Base-by-base conservation (phyloP, 2,329 filamentous ascomycete genomes). In the Alternaria sp. region DNA sequence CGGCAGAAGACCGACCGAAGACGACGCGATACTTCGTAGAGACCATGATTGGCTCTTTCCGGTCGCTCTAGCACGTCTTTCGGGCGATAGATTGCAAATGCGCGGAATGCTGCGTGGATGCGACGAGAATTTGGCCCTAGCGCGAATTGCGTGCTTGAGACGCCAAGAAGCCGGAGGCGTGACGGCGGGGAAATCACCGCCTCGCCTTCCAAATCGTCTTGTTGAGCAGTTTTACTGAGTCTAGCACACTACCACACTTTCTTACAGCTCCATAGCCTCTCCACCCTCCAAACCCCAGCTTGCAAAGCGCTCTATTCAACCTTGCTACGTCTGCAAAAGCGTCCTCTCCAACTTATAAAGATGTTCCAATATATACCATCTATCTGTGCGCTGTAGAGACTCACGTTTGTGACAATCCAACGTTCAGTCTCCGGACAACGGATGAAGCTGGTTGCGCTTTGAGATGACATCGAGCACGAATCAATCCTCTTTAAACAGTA, bases 21-120 rank as follows among this genome's bases (percentile, higher is more conserved):
- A 66, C 70, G 62, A 65, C 59, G 63, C 56, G 56, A 67, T 58
- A 61, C 54, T 58, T 55, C 51, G 36, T 33, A 37, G 36, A 37
- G 31, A 55, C 51, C 69, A 69, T 73, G 71, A 75, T 75, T 75
- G 72, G 72, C 61, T 51, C 63, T 51, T 56, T 51, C n/a, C 9
- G 39, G 58, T 44, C 62, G 46, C 57, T 57, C 29, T 29, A 54
- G 53, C 50, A 56, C 50, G 51, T 62, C 54, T 51, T 37, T 69
- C 66, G 67, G 67, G 69, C 67, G 69, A 69, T 63, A 70, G 63
- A 68, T 58, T 61, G 59, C 59, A 59, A 60, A 66, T 66, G 61
- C 9, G 61, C 69, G 63, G 65, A 65, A 61, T 60, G 56, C 67
- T 63, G 68, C 68, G 62, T 64, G 58, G 64, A 66, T 56, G 63